Evolutionary conservation across 371 early-diverging fungal species (phyloP), one percentile per base, ranked within the genome.

Genomic region (Saksenaea oblongispora): DNA sequence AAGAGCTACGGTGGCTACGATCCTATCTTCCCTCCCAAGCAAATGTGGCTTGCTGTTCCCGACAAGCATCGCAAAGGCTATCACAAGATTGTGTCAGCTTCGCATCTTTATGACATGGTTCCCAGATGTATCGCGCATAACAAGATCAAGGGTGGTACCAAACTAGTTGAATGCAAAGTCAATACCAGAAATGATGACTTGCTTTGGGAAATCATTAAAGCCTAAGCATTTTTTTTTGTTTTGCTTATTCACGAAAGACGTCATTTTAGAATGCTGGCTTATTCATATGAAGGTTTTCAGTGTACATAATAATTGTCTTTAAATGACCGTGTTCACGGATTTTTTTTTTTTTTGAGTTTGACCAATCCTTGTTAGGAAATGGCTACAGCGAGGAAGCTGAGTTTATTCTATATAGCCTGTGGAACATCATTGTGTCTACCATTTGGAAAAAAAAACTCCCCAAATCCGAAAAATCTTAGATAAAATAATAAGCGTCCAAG

Each of bases 51-150:
- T 26, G 66, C 71, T 26, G 70, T 71, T 1, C 71, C 71, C 5
- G 70, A 69, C 27, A 44, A 39, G 11, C 56, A 69, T 47, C 27
- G 62, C 34, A 15, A 65, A 0, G 71, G 69, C 59, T 64, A 63
- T 17, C 67, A 56, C 66, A 71, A 66, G 59, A 66, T 75, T 41
- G 62, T 71, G 8, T 69, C 72, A 2, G 72, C 70, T 13, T 71
- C 75, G 8, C 75, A 75, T 60, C 60, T 75, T 18, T 75, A 53
- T 54, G 75, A 75, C 44, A 75, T 75, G 75, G 42, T 61, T 17
- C 74, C 74, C 36, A 55, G 66, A 17, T 74, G 74, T 54, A 68
- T 74, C 26, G 59, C 61, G 11, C 58, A 34, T 24, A 54, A 63
- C 58, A 58, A 53, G 28, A 70, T 74, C 34, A 34, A 28, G n/a